phyloP scores from a whole-genome alignment of 805 yeast genomes.

The Teunomyces pallodes region DNA sequence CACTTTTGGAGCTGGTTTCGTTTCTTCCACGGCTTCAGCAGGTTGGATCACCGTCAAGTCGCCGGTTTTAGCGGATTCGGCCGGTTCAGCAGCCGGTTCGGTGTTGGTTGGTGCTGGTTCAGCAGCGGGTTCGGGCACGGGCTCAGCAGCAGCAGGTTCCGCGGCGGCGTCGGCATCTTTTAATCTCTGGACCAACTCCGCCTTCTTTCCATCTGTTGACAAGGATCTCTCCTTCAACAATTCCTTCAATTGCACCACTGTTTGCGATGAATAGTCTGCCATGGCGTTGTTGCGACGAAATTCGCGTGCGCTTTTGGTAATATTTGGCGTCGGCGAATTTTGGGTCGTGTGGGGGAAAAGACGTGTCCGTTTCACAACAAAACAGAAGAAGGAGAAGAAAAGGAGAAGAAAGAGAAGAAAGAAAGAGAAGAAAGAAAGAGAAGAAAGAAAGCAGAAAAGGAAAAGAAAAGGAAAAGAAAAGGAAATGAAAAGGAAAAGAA shows the following conservation, averaged over 20 bases:
- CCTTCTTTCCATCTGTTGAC: constrained; percentile 73
- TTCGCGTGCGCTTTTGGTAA: neutral
- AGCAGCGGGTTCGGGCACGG: constrained; percentile 10
- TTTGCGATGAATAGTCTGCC: constrained; percentile 59
- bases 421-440: no score
- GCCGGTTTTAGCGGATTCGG: constrained; percentile 9
- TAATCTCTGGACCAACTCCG: constrained; percentile 67
- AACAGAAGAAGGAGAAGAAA: neutral
- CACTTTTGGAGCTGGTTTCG: constrained; percentile 35
- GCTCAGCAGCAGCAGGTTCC: constrained; percentile 8
- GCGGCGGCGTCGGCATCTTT: constrained; percentile 36
- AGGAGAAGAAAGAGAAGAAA: neutral
- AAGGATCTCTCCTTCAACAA: constrained; percentile 65
- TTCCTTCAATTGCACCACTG: constrained; percentile 85
- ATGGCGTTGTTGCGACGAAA: constrained; percentile 20
- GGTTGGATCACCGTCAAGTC: constrained; percentile 16
- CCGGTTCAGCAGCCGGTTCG: constrained; percentile 12
- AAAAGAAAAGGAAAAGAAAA: neutral
- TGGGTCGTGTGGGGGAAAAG: constrained; percentile 1
- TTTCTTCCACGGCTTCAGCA: constrained; percentile 12
- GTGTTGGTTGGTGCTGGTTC: constrained; percentile 8
- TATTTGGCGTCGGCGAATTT: neutral
- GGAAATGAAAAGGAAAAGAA: neutral
- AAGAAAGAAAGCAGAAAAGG: no score
- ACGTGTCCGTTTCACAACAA: neutral